Percentiles rank a stretch among this genome's conserved stretches.
These are phyloP conservation scores for Casuarina cunninghamiana DNA, from an alignment of 306 rosid genomes.

Conservation along the genomic window DNA sequence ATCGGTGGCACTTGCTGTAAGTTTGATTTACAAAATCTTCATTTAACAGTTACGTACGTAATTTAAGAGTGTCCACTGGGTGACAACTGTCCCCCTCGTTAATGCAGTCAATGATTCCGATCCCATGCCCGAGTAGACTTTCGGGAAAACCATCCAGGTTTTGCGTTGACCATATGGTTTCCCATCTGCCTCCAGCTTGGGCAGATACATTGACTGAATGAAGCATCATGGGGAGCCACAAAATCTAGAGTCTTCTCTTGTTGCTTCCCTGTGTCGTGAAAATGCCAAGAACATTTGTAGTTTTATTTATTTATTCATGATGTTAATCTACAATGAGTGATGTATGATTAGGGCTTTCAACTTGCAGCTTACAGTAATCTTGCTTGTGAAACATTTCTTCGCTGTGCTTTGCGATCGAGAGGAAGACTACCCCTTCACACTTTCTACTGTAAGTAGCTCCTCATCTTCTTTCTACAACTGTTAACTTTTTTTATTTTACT, in stretches of 20 bases:
- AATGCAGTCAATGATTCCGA: no score
- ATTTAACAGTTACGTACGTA: neutral
- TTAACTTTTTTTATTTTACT: no score
- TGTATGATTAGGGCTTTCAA: neutral
- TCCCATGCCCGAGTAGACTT: neutral
- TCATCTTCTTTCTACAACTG: neutral
- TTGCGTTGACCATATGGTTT: conserved; percentile 21
- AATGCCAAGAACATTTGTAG: neutral
- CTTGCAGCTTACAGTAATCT: conserved; percentile 67
- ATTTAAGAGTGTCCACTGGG: neutral
- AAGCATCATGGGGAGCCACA: neutral
- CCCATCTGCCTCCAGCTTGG: conserved; percentile 4
- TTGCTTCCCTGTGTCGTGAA: no score
- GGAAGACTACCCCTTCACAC: conserved; percentile 78
- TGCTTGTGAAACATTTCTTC: conserved; percentile 73
- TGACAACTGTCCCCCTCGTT: neutral
- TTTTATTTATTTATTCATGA: neutral
- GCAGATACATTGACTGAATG: neutral
- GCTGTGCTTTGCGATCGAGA: conserved; percentile 46
- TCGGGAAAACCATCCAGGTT: neutral
- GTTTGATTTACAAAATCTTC: conserved; percentile 19
- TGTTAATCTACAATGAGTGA: neutral
- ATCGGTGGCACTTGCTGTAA: conserved; percentile 78
- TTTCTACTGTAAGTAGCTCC: conserved; percentile 59
- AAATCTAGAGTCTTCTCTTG: no score